A percentile compares a stretch with the other conserved stretches of the same genome.
phyloP scores from a whole-genome alignment of 2,329 filamentous ascomycete species.

The Talaromyces rugulosus region DNA sequence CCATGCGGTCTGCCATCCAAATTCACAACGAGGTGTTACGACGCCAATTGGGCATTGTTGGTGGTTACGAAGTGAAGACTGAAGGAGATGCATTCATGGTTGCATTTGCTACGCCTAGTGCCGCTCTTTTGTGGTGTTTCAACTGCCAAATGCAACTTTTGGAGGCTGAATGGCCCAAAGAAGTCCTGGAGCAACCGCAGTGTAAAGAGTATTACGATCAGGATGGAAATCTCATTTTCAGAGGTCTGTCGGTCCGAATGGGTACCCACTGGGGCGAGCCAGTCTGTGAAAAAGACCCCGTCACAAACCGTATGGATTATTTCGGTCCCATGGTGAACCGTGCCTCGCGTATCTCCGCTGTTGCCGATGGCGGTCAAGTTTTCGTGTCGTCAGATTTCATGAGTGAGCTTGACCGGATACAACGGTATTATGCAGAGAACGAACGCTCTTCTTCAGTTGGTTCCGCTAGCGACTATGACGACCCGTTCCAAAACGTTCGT shows the following conservation, averaged over 20 bases:
- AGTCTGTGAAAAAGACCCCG: conserved; percentile 91
- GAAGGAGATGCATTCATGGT: conserved; percentile 99
- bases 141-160: conserved; percentile 84
- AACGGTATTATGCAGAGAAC: conserved; percentile 85
- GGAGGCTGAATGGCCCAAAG: conserved; percentile 86
- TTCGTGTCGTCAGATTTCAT: conserved; percentile 97
- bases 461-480: conserved; percentile 65
- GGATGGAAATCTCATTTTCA: conserved; percentile 86
- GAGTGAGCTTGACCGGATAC: conserved; percentile 84
- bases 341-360: conserved; percentile 85
- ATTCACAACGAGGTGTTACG: conserved; percentile 97
- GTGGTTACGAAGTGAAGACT: conserved; percentile 98
- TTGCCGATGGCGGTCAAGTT: conserved; percentile 94
- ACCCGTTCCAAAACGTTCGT: conserved; percentile 71
- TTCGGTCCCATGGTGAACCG: conserved; percentile 99
- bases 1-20: conserved; percentile 95
- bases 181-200: conserved; percentile 81
- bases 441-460: conserved; percentile 65
- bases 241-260: conserved; percentile 92
- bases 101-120: conserved; percentile 92
- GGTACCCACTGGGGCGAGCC: conserved; percentile 94
- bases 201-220: conserved; percentile 79
- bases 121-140: conserved; percentile 93
- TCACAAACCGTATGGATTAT: conserved; percentile 98
- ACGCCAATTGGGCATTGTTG: conserved; percentile 84